These are phyloP conservation scores for Uromyces viciae-fabae DNA, from an alignment of 1,284 basidiomycete genomes.

Conservation along the genomic window DNA sequence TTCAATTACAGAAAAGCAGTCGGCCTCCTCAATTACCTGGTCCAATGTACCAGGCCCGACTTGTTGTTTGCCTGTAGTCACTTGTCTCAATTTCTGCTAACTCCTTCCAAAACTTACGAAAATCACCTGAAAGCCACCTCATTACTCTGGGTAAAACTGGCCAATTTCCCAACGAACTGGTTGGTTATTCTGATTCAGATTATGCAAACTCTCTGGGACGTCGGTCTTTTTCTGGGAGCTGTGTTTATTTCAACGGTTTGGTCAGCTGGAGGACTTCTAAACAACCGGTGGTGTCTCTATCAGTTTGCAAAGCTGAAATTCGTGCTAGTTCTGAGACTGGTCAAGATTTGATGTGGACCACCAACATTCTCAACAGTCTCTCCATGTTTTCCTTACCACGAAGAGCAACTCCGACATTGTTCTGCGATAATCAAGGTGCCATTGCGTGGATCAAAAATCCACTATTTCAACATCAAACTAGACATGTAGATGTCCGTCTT, in stretches of 20 bases:
- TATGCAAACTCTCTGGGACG: neutral
- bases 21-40: neutral
- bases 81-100: neutral
- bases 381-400: neutral
- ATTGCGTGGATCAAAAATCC: neutral
- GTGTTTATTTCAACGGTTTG: neutral
- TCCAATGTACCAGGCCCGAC: neutral
- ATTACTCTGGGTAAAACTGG: neutral
- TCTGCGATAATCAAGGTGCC: neutral
- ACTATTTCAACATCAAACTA: neutral
- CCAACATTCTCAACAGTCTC: neutral
- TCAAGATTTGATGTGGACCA: neutral
- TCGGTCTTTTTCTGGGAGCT: neutral
- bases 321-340: neutral
- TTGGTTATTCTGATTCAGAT: neutral
- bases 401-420: neutral
- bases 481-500: neutral
- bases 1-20: neutral
- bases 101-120: neutral
- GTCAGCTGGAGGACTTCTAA: neutral
- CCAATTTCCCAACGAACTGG: neutral
- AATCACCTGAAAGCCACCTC: neutral
- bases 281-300: neutral
- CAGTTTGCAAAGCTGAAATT: neutral
- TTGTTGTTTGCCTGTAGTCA: neutral